phyloP scores from a whole-genome alignment of 2,329 filamentous ascomycete species.

The Fusarium proliferatum region DNA sequence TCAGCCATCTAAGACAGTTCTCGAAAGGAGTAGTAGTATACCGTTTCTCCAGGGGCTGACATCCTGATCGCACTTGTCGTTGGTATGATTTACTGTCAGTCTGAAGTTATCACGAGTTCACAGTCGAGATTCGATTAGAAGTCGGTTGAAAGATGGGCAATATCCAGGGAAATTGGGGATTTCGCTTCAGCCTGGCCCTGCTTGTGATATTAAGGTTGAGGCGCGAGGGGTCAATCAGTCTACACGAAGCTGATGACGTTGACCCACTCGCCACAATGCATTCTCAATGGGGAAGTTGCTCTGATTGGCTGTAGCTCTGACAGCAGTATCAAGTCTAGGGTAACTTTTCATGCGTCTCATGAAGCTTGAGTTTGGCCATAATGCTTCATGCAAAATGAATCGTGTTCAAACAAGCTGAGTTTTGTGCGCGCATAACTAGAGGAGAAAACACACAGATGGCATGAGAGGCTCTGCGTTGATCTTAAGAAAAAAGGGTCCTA shows the following conservation, averaged over 20 bases:
- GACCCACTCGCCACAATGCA: conserved; percentile 50
- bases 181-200: conserved; percentile 45
- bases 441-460: neutral
- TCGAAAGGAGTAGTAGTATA: conserved; percentile 48
- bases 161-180: conserved; percentile 42
- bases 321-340: conserved; percentile 25
- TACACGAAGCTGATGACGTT: conserved; percentile 53
- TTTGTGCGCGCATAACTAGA: neutral
- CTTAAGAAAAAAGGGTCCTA: too few species aligned
- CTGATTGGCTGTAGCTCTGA: conserved; percentile 21
- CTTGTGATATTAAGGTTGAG: conserved; percentile 47
- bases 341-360: conserved; percentile 8
- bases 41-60: conserved; percentile 58
- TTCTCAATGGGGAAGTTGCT: neutral
- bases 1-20: conserved; percentile 14
- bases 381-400: neutral
- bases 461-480: neutral
- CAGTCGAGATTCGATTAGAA: conserved; percentile 17
- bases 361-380: neutral
- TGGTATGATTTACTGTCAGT: neutral
- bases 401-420: neutral
- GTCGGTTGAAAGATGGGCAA: conserved; percentile 12
- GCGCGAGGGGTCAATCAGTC: conserved; percentile 47
- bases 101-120: neutral
- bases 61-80: conserved; percentile 46